Evolutionary conservation across 805 yeast species (phyloP).

Genomic region (Wickerhamiella allomyrinae): DNA sequence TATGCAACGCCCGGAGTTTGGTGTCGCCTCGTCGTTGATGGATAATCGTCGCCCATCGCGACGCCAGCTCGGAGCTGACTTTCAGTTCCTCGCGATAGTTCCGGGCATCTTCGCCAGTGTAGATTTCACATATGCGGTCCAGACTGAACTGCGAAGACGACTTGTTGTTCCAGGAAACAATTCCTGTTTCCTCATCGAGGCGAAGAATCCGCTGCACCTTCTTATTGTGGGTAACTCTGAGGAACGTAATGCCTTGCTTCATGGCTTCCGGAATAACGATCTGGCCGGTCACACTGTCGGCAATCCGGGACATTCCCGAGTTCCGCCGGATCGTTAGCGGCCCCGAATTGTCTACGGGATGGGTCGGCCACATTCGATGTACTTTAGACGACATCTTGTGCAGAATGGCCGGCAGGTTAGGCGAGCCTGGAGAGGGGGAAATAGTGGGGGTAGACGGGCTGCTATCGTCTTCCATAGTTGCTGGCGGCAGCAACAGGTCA

Average conservation of each 20-base stretch:
- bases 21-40: constrained; percentile 44
- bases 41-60: constrained; percentile 68
- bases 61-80: constrained; percentile 47
- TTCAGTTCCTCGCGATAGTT: constrained; percentile 79
- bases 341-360: constrained; percentile 3
- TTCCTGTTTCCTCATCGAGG: constrained; percentile 41
- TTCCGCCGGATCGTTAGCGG: constrained; percentile 18
- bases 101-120: constrained; percentile 56
- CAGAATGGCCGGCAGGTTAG: neutral
- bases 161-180: constrained; percentile 43
- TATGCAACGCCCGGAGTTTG: constrained; percentile 64
- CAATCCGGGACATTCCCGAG: constrained; percentile 13
- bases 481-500: neutral
- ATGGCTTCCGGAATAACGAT: constrained; percentile 13
- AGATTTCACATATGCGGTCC: constrained; percentile 50
- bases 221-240: constrained; percentile 59
- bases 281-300: neutral
- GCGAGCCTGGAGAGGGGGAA: neutral
- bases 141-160: constrained; percentile 32
- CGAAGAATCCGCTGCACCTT: constrained; percentile 42
- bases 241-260: constrained; percentile 40
- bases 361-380: constrained; percentile 1
- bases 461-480: neutral
- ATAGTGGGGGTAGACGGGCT: too few species aligned
- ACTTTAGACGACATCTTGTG: constrained; percentile 1